Evolutionary conservation across 345 rosid genomes (phyloP).

Genomic region (Draba incana): DNA sequence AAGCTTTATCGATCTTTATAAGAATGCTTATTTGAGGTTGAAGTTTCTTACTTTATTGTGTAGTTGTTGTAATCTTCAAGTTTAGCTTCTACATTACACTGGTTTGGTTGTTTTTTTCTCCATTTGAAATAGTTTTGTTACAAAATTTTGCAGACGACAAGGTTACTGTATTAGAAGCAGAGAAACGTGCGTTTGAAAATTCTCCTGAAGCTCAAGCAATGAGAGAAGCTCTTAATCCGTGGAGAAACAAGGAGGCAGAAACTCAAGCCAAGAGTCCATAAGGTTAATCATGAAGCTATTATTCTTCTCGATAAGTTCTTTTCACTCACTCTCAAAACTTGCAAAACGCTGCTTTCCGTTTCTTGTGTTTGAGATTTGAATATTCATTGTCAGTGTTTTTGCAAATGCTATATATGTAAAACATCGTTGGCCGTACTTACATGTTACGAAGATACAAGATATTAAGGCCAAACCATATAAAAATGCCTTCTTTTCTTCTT

Average conservation of each 20-base stretch:
- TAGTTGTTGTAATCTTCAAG: too few species aligned
- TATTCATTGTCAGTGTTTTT: not conserved
- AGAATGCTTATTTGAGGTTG: not conserved
- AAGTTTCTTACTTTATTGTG: conserved; percentile 17
- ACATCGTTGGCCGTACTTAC: too few species aligned
- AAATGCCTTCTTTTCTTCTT: not conserved
- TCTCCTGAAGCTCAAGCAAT: conserved; percentile 77
- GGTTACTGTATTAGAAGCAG: conserved; percentile 81
- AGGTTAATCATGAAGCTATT: not conserved
- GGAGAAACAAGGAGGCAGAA: conserved; percentile 67
- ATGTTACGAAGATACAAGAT: not conserved
- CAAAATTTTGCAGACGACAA: conserved; percentile 63
- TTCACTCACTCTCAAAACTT: conserved; percentile 13
- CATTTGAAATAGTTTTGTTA: not conserved
- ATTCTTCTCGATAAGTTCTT: not conserved
- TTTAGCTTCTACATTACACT: not conserved
- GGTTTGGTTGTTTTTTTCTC: not conserved
- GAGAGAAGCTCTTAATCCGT: conserved; percentile 83
- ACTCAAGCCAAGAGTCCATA: conserved; percentile 42
- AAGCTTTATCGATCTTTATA: not conserved
- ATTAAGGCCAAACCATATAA: not conserved
- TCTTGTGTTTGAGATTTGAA: not conserved
- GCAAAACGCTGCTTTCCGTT: conserved; percentile 2
- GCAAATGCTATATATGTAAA: not conserved
- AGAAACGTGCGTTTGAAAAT: conserved; percentile 77